Conservation (phyloP, 225 moss, liverwort and hornwort species). For the Anthoceros angustus region DNA sequence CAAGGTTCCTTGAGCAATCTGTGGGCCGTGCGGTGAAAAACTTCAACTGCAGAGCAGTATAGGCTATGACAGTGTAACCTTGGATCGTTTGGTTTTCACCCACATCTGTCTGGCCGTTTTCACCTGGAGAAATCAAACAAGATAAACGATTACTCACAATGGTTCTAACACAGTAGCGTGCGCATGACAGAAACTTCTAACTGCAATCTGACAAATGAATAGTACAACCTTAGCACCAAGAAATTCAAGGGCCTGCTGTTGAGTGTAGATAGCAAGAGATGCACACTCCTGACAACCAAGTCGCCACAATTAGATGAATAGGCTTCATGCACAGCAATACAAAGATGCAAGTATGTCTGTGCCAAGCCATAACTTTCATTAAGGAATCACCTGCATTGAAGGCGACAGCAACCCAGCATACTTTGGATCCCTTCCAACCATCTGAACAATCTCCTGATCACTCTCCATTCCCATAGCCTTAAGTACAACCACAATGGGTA, state of each 20-base stretch:
- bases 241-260: conserved; percentile 89
- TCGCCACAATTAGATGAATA: neutral
- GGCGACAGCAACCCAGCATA: conserved; percentile 86
- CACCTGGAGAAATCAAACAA: conserved; percentile 35
- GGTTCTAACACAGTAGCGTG: neutral
- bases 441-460: conserved; percentile 95
- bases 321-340: too few species aligned
- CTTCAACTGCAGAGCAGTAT: too few species aligned
- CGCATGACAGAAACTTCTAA: neutral
- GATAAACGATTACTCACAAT: neutral
- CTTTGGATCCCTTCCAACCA: conserved; percentile 97
- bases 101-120: conserved; percentile 81
- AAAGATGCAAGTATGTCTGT: too few species aligned
- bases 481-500: conserved; percentile 79
- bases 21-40: too few species aligned
- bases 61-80: conserved; percentile 27
- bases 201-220: neutral
- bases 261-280: conserved; percentile 54
- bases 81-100: conserved; percentile 92
- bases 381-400: conserved; percentile 61
- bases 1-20: conserved; percentile 1
- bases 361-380: too few species aligned
- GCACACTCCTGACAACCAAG: conserved; percentile 65
- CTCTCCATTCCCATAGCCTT: conserved; percentile 99
- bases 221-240: conserved; percentile 66